Evolutionary conservation across 1,139 yeast genomes (phyloP), one percentile per base, ranked within the genome.

Genomic region (Yamadazyma diospyri): DNA sequence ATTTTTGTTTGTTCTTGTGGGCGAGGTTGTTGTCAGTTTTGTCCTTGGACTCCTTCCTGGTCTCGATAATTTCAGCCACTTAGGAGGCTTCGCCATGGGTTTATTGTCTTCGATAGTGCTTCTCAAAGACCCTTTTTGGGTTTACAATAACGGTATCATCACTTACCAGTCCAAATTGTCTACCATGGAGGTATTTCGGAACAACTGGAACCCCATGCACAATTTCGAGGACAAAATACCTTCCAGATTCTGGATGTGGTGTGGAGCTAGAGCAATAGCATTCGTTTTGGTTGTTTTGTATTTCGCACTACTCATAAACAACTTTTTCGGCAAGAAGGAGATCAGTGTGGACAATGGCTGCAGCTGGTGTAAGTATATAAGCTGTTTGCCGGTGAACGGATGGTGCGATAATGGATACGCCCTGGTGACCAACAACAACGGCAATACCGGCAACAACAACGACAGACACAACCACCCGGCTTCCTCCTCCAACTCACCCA

Each of bases 31-130:
- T 11, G 61, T 81, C 4, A 72, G 82, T 24, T 68, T 82, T 36
- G 84, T 74, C 2, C 57, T 82, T 17, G 92, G 92, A 0, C 58
- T 82, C 20, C 57, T 82, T 13, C 92, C 92, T 0, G 92, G 92
- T 0, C 55, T 82, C 35, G 92, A 82, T 54, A 82, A 82, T 52
- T 82, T 82, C 50, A 73, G 85, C 35, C 92, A 82, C 51, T 72
- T 82, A 42, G 92, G 92, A 5, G 92, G 92, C 4, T 81, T 81
- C 55, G 74, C 78, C 16, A 60, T 78, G 59, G 92, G 92, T 0
- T 31, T 78, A 1, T 54, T 78, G 17, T 45, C 67, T 23, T 78
- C 83, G 1, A 51, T 78, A 0, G 57, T 72, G 1, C 45, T 81
- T n/a, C 50, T 82, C 22, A 67, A 77, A 28, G 81, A 78, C 41